Base-by-base conservation (phyloP, 2,329 filamentous ascomycete genomes). In the Cordyceps cicadae region DNA sequence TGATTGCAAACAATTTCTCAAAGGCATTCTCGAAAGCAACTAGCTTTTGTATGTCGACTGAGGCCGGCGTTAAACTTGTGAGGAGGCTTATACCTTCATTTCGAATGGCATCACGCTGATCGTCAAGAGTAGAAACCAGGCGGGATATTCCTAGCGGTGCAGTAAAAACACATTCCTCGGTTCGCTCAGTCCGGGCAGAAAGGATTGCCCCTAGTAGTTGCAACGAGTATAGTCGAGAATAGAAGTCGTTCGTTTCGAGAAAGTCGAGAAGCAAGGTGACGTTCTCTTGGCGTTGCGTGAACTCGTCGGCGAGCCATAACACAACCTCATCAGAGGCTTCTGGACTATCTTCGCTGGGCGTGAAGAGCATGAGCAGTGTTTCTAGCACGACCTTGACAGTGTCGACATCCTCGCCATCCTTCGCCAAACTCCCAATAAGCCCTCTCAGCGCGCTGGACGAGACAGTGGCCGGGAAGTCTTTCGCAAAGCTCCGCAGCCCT, bases 201-300 rank as follows among this genome's bases (percentile, higher is more conserved):
- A 91, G 86, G 63, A 97, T 94, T 54, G 92, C 90, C 26, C 88
- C 87, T 45, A 99, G 86, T 46, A 99, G 81, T 74, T 97, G 92
- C 32, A 99, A 77, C 5, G 90, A 89, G 75, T 97, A 97, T 0
- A 97, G 82, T 26, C 93, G 87, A 24, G 91, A 89, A 74, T 95
- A 96, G 69, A 96, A 96, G 68, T 97, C 92, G 66, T 81, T 81
- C 15, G 87, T 86, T 66, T 97, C 93, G 65, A 99, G 82, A 60
- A 99, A 89, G 70, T 94, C 89, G 63, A 99, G 84, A 26, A 99
- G 83, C 17, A 94, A 79, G 2, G 90, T 93, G 63, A 97, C 93
- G 73, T 99, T 97, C 76, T 97, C 93, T 83, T 97, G 92, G 64
- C 90, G 87, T 80, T 96, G 92, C 39, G 94, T 97, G 72, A 99